phyloP scores from a whole-genome alignment of 1,284 basidiomycete genomes.

The Austroboletus novae-zelandiae region DNA sequence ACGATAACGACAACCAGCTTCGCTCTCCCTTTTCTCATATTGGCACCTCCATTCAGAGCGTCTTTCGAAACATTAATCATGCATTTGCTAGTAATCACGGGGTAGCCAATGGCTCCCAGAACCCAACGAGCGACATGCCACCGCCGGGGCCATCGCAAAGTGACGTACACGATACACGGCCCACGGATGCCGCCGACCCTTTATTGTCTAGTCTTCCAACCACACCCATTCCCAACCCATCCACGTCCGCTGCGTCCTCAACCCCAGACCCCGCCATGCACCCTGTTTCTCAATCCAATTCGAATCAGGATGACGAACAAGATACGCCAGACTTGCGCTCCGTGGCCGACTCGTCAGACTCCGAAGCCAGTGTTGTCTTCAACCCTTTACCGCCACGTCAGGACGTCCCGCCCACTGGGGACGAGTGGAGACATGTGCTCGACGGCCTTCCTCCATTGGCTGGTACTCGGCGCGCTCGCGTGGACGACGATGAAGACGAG shows the following conservation, averaged over 20 bases:
- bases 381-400: constrained; percentile 28
- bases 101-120: not conserved
- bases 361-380: constrained; percentile 28
- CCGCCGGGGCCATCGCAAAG: constrained; percentile 3
- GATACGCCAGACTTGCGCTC: constrained; percentile 44
- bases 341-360: constrained; percentile 37
- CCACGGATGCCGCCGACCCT: constrained; percentile 7
- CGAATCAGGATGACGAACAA: constrained; percentile 23
- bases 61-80: constrained; percentile 33
- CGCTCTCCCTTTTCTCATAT: constrained; percentile 21
- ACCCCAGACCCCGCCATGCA: constrained; percentile 6
- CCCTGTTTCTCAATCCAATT: constrained; percentile 3
- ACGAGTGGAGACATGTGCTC: constrained; percentile 35
- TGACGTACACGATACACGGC: not conserved
- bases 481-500: constrained; percentile 53
- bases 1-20: constrained; percentile 3
- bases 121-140: not conserved
- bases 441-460: constrained; percentile 22
- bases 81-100: constrained; percentile 20
- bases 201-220: constrained; percentile 1
- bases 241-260: constrained; percentile 1
- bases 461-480: constrained; percentile 44
- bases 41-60: constrained; percentile 29
- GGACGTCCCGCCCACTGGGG: constrained; percentile 17
- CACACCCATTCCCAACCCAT: not conserved